Conservation (phyloP, 495 filamentous ascomycete species). For the Podospora conica region DNA sequence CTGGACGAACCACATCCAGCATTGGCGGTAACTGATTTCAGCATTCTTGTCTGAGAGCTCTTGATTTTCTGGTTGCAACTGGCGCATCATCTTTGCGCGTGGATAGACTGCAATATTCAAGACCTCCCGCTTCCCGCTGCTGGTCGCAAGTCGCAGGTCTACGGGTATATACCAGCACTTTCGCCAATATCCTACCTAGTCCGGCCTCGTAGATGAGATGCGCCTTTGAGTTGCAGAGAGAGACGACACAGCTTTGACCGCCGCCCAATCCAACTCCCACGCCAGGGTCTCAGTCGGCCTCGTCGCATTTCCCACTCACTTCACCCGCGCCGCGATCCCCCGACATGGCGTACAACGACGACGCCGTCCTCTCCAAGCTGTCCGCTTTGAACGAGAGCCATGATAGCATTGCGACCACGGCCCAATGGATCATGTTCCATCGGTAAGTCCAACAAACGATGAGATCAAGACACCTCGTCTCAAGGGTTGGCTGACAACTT, state of each 20-base stretch:
- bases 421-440: constrained; percentile 99
- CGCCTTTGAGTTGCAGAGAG: constrained; percentile 5
- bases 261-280: constrained; percentile 1
- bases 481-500: background rate
- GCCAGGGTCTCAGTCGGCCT: background rate
- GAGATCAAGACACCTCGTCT: background rate
- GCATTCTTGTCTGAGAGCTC: background rate
- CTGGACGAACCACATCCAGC: background rate
- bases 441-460: constrained; percentile 50
- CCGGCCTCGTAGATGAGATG: constrained; percentile 15
- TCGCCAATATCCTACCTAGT: constrained; percentile 1
- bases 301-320: background rate
- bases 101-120: constrained; percentile 14
- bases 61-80: constrained; percentile 4
- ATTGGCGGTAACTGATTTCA: constrained; percentile 1
- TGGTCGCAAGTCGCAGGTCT: background rate
- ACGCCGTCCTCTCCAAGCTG: constrained; percentile 88
- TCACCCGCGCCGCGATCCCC: background rate
- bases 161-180: background rate
- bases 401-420: constrained; percentile 88
- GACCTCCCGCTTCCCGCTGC: constrained; percentile 1
- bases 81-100: constrained; percentile 1
- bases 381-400: constrained; percentile 93
- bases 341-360: constrained; percentile 86
- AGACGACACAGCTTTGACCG: background rate